Base-by-base conservation (phyloP, 1,139 yeast genomes). In the Candida neerlandica region DNA sequence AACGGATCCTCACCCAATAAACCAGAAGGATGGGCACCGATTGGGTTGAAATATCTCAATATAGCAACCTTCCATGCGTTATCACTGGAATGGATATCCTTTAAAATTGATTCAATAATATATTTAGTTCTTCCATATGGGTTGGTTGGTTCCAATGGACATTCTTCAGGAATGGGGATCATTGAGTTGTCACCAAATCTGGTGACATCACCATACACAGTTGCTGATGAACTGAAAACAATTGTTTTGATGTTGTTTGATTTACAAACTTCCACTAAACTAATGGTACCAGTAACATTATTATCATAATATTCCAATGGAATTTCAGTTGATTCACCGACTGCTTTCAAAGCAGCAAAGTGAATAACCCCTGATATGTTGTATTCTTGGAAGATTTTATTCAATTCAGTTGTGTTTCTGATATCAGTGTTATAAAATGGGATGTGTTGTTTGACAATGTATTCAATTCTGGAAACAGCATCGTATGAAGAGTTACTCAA, bases 261-360 rank as follows among this genome's bases (percentile, higher is more conserved):
- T 43, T 72, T 66, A 81, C 85, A 80, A 12, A 78, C 81, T 53
- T 77, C 73, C 55, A 88, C 65, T 55, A 89, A 72, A 50, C 71
- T 78, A 54, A 86, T 66, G 26, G 94, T 82, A 30, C 95, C 94
- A 29, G 70, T 65, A 35, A 88, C 82, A 60, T 88, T 88, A 63
- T 85, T 85, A 49, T 82, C 83, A 64, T 85, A 87, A 68, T 88
- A 88, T 42, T 67, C 74, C 51, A 86, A 74, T n/a, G 96, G 96
- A 49, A 84, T 80, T 59, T 79, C 63, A 32, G 88, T 78, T n/a
- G 90, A 84, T 66, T 88, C 95, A 35, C 91, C 94, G 34, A 88
- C 96, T 2, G 95, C 94, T 66, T 88, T 88, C 62, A 88, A 78
- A 21, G 92, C 94, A n/a, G 95, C 96, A 69, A 88, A 87, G 64